Evolutionary conservation across 169 alveolate genomes (phyloP).

Genomic region (Eimeria nieschulzi): DNA sequence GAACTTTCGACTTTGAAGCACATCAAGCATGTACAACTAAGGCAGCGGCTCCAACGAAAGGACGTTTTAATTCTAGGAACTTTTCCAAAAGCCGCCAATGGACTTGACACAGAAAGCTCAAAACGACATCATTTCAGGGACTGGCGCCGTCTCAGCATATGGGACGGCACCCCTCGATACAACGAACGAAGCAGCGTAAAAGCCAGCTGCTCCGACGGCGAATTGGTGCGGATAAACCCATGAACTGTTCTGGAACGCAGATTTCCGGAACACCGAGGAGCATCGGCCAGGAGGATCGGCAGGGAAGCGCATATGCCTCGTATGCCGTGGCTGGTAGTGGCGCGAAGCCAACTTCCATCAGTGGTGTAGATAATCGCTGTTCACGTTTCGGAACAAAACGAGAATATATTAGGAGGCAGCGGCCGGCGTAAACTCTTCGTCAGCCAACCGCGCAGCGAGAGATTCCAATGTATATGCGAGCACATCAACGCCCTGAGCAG

Average conservation of each 20-base stretch:
- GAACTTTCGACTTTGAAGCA: neutral
- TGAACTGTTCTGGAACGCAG: neutral
- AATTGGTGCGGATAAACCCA: too few species aligned
- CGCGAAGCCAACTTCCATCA: neutral
- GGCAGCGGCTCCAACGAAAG: neutral
- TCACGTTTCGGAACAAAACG: neutral
- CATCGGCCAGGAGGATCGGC: neutral
- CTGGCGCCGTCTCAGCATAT: neutral
- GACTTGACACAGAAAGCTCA: constrained; percentile 1
- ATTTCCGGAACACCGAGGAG: neutral
- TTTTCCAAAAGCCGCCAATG: neutral
- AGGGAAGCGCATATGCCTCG: neutral
- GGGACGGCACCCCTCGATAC: neutral
- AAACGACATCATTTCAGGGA: constrained; percentile 12
- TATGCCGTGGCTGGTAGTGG: neutral
- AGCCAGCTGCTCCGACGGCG: neutral
- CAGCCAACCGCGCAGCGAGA: constrained; percentile 41
- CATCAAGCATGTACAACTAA: neutral
- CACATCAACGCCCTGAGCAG: constrained; percentile 58
- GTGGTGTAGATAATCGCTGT: neutral
- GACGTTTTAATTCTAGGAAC: constrained; percentile 14
- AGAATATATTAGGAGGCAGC: neutral
- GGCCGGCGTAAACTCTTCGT: neutral
- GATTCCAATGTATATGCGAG: constrained; percentile 32
- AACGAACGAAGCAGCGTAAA: neutral